phyloP scores from a whole-genome alignment of 2,329 filamentous ascomycete species.

The Rutstroemia sp. region DNA sequence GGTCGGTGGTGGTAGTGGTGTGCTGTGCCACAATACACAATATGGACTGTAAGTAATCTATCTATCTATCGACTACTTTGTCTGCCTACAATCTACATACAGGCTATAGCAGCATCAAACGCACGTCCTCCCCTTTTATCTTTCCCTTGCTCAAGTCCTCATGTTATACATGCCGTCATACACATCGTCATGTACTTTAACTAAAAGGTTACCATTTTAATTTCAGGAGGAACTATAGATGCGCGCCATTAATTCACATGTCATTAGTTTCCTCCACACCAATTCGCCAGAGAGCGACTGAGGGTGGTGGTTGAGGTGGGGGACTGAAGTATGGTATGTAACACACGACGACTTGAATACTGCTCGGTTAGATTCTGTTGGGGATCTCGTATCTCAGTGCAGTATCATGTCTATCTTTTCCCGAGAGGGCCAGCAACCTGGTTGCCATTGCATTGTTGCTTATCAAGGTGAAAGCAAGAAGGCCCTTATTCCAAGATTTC shows the following conservation, averaged over 20 bases:
- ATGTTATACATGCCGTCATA: neutral
- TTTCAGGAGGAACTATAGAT: neutral
- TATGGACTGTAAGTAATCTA: too few relatives aligned
- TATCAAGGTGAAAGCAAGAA: too few relatives aligned
- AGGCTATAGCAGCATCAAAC: too few relatives aligned
- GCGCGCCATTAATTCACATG: neutral
- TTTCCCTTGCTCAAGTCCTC: neutral
- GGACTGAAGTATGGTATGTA: neutral
- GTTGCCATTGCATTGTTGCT: neutral
- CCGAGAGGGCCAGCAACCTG: neutral
- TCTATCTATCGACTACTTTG: too few relatives aligned
- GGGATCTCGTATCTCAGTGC: neutral
- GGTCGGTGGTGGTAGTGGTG: too few relatives aligned
- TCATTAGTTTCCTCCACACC: neutral
- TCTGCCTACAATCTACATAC: too few relatives aligned
- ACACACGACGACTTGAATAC: neutral
- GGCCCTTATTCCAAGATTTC: too few relatives aligned
- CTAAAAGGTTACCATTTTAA: neutral
- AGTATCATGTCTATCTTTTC: neutral
- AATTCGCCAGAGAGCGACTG: neutral
- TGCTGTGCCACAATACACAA: too few relatives aligned
- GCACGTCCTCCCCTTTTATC: too few relatives aligned
- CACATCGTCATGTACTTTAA: neutral
- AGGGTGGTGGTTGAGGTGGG: neutral
- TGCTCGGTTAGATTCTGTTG: slow-evolving; percentile 3